Evolutionary conservation across 2,329 filamentous ascomycete genomes (phyloP).

Genomic region (Alternaria sp.): DNA sequence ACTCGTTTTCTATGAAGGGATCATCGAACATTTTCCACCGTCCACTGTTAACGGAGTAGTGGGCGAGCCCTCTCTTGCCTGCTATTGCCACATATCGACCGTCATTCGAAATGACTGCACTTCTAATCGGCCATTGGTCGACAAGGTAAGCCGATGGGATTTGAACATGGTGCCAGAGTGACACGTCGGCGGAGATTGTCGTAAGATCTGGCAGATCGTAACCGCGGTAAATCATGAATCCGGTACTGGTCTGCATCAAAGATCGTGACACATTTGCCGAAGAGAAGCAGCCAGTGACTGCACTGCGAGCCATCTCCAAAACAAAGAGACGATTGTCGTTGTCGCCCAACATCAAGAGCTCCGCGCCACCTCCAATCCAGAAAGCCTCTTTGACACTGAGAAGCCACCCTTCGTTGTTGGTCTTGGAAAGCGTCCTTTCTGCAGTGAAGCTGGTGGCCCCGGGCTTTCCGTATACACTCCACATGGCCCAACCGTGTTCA

Average conservation of each 20-base stretch:
- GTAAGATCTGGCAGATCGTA: constrained; percentile 91
- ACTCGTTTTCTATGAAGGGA: constrained; percentile 81
- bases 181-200: constrained; percentile 88
- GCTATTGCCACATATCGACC: constrained; percentile 95
- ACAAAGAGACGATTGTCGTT: constrained; percentile 81
- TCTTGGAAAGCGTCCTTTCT: constrained; percentile 67
- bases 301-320: constrained; percentile 90
- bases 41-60: constrained; percentile 93
- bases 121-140: constrained; percentile 91
- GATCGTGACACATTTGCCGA: constrained; percentile 90
- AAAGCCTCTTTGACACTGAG: constrained; percentile 75
- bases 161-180: constrained; percentile 92
- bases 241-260: constrained; percentile 84
- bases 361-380: constrained; percentile 88
- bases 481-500: constrained; percentile 90
- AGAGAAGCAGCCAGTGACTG: constrained; percentile 89
- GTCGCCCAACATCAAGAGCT: constrained; percentile 76
- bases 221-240: constrained; percentile 90
- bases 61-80: constrained; percentile 87
- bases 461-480: constrained; percentile 96
- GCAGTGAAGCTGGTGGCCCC: constrained; percentile 82
- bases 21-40: constrained; percentile 95
- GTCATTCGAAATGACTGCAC: constrained; percentile 86
- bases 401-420: constrained; percentile 85
- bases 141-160: constrained; percentile 84